Evolutionary conservation across 768 basidiomycete species (phyloP), one percentile per base, ranked within the genome.

Genomic region (Postia placenta): DNA sequence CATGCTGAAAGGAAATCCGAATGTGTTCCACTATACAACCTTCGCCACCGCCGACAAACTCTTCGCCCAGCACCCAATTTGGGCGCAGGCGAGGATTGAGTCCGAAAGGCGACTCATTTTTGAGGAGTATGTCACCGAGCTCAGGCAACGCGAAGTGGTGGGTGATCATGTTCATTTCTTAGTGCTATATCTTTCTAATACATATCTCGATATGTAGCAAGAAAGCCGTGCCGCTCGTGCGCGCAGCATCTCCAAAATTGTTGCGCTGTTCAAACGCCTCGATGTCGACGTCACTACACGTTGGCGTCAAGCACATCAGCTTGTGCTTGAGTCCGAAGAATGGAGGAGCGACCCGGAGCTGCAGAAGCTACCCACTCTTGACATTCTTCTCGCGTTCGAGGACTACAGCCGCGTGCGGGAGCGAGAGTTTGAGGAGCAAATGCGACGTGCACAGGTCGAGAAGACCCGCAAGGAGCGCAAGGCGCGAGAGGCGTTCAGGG

Each of bases 211-310:
- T 44, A 27, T 45, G 48, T 60, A 92, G 89, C 83, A 85, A 77
- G 87, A 91, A 64, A 80, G 79, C 15, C 77, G 91, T 45, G 83
- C 87, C 12, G 69, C 86, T 4, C 83, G 92, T 42, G 67, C 81
- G 22, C 83, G 90, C 28, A 87, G 89, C 58, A 83, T 94, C 53
- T 76, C 80, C 37, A 92, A 90, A 60, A 80, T 99, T 42, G 84
- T 92, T 11, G 67, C 76, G 0, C 74, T 98, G 24, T 89, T 98
- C 75, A 91, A 92, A 60, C 73, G 83, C 30, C 79, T 98, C 38
- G 80, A 87, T 44, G 87, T 98, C 15, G 91, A 94, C 59, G 92
- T 97, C 41, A 75, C 90, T n/a, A 94, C 92, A 0, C 83, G 91
- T 19, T 99, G 95, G 93, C 78, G 88, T 43, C 78, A 80, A 50